Evolutionary conservation across 1,284 basidiomycete species (phyloP).

Genomic region (Paramarasmius palmivorus): DNA sequence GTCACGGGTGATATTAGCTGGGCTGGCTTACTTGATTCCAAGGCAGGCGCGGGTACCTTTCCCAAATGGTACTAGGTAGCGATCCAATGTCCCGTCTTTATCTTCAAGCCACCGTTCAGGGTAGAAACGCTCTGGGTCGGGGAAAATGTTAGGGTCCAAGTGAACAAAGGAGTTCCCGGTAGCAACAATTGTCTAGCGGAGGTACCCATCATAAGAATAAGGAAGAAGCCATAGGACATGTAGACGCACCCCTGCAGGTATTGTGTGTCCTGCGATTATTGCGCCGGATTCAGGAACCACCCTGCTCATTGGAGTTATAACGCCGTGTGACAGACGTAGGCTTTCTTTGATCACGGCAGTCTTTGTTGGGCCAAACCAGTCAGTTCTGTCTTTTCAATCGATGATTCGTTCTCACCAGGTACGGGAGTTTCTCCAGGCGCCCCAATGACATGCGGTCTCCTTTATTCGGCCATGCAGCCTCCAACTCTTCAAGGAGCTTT

Average conservation of each 20-base stretch:
- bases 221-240: neutral
- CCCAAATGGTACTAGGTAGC: slow-evolving; percentile 18
- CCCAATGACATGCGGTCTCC: too few relatives aligned
- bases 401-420: too few relatives aligned
- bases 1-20: neutral
- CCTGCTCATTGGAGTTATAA: slow-evolving; percentile 18
- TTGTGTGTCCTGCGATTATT: slow-evolving; percentile 16
- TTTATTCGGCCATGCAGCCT: too few relatives aligned
- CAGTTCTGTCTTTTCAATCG: too few relatives aligned
- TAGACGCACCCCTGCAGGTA: slow-evolving; percentile 23
- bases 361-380: slow-evolving; percentile 11
- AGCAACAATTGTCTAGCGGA: slow-evolving; percentile 24
- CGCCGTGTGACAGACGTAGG: slow-evolving; percentile 23
- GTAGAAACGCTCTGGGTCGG: slow-evolving; percentile 25
- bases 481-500: too few relatives aligned
- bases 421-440: too few relatives aligned
- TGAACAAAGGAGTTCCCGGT: slow-evolving; percentile 22
- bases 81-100: slow-evolving; percentile 11
- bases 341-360: slow-evolving; percentile 36
- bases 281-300: slow-evolving; percentile 19
- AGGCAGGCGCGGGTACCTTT: slow-evolving; percentile 21
- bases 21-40: slow-evolving; percentile 22
- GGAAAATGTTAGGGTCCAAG: slow-evolving; percentile 20
- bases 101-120: too few relatives aligned
- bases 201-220: neutral